Conservation (phyloP, 2,329 filamentous ascomycete species). For the Fusarium nematophilum region DNA sequence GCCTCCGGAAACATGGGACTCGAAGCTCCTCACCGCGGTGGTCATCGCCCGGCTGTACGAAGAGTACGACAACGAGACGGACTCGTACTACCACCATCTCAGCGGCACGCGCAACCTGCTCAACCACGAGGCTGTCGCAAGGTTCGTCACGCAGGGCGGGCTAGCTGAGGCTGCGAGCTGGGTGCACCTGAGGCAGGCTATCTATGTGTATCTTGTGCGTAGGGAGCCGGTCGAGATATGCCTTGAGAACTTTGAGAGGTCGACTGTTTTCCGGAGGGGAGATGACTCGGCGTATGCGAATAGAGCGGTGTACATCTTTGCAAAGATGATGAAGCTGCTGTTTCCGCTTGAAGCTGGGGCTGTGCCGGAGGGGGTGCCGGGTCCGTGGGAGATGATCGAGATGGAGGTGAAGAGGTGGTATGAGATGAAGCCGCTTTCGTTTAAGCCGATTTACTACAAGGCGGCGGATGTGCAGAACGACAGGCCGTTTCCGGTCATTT, state of each 20-base stretch:
- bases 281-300: slow-evolving; percentile 37
- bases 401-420: not conserved
- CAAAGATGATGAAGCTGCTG: slow-evolving; percentile 40
- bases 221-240: slow-evolving; percentile 30
- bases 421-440: slow-evolving; percentile 7
- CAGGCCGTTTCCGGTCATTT: slow-evolving; percentile 11
- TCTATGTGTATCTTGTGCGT: slow-evolving; percentile 50
- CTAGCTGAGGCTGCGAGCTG: slow-evolving; percentile 54
- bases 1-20: slow-evolving; percentile 56
- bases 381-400: not conserved
- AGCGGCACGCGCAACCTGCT: slow-evolving; percentile 52
- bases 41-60: slow-evolving; percentile 62
- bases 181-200: slow-evolving; percentile 54
- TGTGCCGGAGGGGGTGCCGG: no score
- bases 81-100: slow-evolving; percentile 54
- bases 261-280: slow-evolving; percentile 20
- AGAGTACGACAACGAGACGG: slow-evolving; percentile 49
- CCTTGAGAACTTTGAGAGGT: slow-evolving; percentile 33
- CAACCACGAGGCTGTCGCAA: slow-evolving; percentile 48
- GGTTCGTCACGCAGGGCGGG: slow-evolving; percentile 51
- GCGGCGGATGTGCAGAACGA: not conserved
- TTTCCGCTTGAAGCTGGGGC: not conserved
- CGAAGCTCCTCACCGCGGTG: slow-evolving; percentile 59
- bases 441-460: slow-evolving; percentile 4
- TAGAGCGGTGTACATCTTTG: slow-evolving; percentile 34